phyloP scores from a whole-genome alignment of 345 rosid genomes.

The Gossypioides kirkii region DNA sequence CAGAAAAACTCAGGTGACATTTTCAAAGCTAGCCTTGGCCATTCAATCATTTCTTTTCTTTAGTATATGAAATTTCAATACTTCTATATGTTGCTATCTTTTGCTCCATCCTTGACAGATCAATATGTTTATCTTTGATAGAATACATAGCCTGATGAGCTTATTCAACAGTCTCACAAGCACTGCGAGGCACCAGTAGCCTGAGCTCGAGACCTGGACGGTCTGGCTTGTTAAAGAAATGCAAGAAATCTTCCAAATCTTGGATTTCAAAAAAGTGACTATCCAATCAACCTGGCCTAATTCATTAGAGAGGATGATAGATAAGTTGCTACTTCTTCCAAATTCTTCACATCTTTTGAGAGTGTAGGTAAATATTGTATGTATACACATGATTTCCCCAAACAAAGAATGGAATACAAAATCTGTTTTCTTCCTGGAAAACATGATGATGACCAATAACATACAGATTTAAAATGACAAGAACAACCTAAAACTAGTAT shows the following conservation, averaged over 20 bases:
- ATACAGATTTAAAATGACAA: background rate
- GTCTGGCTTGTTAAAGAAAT: background rate
- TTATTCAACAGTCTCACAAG: background rate
- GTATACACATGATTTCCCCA: background rate
- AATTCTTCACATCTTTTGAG: background rate
- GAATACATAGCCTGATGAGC: slow-evolving; percentile 21
- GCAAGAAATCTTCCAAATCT: background rate
- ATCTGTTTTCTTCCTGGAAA: background rate
- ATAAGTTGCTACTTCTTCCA: background rate
- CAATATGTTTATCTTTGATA: slow-evolving; percentile 12
- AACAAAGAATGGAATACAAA: background rate
- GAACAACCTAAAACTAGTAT: background rate
- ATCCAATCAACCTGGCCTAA: background rate
- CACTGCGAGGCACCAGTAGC: background rate
- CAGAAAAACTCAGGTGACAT: slow-evolving; percentile 32
- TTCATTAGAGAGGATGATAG: background rate
- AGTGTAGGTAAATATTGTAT: background rate
- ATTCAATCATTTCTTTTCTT: too few relatives aligned
- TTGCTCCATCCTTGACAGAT: too few relatives aligned
- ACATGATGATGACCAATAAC: too few relatives aligned
- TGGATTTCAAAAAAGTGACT: background rate
- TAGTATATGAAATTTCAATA: too few relatives aligned
- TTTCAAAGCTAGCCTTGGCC: background rate
- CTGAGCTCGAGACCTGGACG: background rate
- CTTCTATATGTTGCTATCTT: too few relatives aligned